These are phyloP conservation scores for Xerocomellus chrysenteron DNA, from an alignment of 768 basidiomycete species.

Conservation along the genomic window DNA sequence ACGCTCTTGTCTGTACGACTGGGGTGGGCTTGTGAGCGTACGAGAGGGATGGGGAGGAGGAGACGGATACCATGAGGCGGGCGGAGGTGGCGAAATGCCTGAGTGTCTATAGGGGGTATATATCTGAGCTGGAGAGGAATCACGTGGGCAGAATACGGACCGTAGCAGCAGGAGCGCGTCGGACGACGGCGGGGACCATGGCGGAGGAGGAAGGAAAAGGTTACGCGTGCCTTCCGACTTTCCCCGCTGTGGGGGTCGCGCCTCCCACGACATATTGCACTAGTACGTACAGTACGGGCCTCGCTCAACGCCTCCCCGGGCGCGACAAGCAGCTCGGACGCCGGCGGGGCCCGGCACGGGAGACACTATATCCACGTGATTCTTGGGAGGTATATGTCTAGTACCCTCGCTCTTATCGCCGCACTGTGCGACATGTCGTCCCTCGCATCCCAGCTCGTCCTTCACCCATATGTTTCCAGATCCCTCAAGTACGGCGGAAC, in stretches of 20 bases:
- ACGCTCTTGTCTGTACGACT: conserved; percentile 71
- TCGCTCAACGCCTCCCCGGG: not conserved
- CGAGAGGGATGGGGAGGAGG: not conserved
- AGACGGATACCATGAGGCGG: conserved; percentile 35
- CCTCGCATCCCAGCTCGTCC: conserved; percentile 72
- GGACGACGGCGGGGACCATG: conserved; percentile 20
- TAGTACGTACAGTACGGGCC: not conserved
- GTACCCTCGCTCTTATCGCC: conserved; percentile 10
- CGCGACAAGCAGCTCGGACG: not conserved
- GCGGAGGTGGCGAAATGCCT: conserved; percentile 32
- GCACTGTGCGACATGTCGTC: conserved; percentile 22
- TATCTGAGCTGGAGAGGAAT: conserved; percentile 6
- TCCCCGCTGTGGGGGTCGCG: not conserved
- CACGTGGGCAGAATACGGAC: conserved; percentile 23
- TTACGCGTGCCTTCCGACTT: conserved; percentile 3
- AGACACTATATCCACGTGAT: conserved; percentile 30
- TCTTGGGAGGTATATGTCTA: conserved; percentile 11
- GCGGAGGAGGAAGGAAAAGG: not conserved
- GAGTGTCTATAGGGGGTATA: not conserved
- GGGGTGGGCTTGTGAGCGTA: conserved; percentile 28
- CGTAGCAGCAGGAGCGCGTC: not conserved
- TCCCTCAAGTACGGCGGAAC: conserved; percentile 75
- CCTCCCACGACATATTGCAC: not conserved
- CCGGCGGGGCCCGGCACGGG: not conserved
- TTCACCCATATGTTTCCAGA: conserved; percentile 81